Evolutionary conservation across 2,329 filamentous ascomycete genomes (phyloP), one percentile per base, ranked within the genome.

Genomic region (Ascochyta fabae): DNA sequence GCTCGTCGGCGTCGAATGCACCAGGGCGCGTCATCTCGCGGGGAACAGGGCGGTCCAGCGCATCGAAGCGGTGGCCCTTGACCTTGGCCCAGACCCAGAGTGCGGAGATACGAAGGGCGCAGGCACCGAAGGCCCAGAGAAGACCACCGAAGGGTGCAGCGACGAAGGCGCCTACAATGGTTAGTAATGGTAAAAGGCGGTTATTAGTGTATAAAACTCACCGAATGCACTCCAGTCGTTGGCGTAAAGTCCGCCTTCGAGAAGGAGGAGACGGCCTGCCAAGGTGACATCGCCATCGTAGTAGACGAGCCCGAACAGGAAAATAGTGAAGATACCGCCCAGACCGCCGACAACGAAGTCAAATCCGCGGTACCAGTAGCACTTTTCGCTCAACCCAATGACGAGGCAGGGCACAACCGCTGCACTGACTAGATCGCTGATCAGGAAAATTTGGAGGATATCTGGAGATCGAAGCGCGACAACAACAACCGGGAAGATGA

Each of bases 151-250:
- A 76, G 0, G 91, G 91, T 0, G 91, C 90, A 9, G 88, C 89
- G 4, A 94, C 87, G 67, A 94, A 95, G 4, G 90, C 90, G 31
- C 80, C 78, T 79, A 10, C 34, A 5, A 2, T 2, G 3, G 43
- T 69, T 42, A 68, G 59, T 22, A 48, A n/a, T 19, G 8, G 26
- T 29, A n/a, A n/a, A 35, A 24, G 3, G 9, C 3, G 47, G 3
- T 35, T 10, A 3, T 13, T 9, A 19, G 33, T 12, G 35, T 2
- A 22, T 6, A 26, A n/a, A 48, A 47, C 67, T 60, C 65, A 65
- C 90, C 91, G 73, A 95, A 95, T 1, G 84, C 89, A 59, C 86
- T 88, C 91, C 91, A 95, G 73, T 94, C 90, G 43, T 87, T 82
- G 0, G 81, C 84, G 74, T 93, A 95, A 19, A 95, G 79, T 0